Evolutionary conservation across 176 grass and related monocot species (phyloP), one percentile per base, ranked within the genome.

Genomic region (Oryza brachyantha): DNA sequence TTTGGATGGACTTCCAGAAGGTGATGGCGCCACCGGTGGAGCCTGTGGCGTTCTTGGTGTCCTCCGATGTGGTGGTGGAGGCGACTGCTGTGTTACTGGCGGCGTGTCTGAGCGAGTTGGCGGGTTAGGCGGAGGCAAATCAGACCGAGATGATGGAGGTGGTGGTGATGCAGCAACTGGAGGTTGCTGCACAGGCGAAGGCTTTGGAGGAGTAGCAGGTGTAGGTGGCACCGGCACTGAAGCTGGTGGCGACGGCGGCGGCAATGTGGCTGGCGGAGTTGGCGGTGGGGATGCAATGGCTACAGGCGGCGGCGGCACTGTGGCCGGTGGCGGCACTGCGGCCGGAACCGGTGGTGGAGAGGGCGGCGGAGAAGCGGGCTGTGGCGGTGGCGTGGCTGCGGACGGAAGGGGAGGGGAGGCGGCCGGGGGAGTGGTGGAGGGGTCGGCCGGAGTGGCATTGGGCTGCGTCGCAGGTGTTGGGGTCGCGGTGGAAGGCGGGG

Each of bases 401-500:
- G 91, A 32, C 22, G 70, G 39, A n/a, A 40, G 26, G 34, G 84
- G 84, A 62, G 87, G 83, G 41, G 88, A 63, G 28, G 70, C 39
- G 3, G 72, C 42, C 21, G 71, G 67, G 11, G 88, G 40, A 36
- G 86, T 41, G 36, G 79, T 22, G 42, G 80, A 63, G 29, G 81
- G 86, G 72, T 90, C 91, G 54, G 69, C 65, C 8, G 87, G 88
- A 68, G 91, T 90, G 61, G 81, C 91, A 72, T 90, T 88, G 73
- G 88, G 91, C 78, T 76, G 88, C 50, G 82, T 90, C 35, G 14
- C 24, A 10, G 65, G 65, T 22, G 81, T 68, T 16, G 81, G 57
- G 2, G 63, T 64, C 29, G 82, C 27, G 1, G 67, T 74, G 76
- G 75, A 71, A 22, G 84, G 77, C 29, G 85, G 72, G 22, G 71